Evolutionary conservation across 345 rosid genomes (phyloP), one percentile per base, ranked within the genome.

Genomic region (Pugionium dolabratum): DNA sequence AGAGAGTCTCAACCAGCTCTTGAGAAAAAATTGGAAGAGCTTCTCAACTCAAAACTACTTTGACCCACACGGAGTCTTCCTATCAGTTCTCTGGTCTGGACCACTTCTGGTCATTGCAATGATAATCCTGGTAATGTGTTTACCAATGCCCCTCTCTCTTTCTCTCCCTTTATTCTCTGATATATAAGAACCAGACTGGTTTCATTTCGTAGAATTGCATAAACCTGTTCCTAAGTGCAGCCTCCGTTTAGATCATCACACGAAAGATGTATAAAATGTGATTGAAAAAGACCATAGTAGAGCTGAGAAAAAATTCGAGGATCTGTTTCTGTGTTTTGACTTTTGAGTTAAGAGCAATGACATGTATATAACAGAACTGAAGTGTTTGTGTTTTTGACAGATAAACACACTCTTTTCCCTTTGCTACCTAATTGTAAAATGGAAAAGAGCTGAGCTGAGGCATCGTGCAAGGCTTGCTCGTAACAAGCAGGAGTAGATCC

Each of bases 381-480:
- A 18, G 37, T 36, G 35, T 51, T 55, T 27, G 35, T 33, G 44
- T 58, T 62, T 61, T 71, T 61, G 57, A 75, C 86, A 95, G 99
- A 75, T 91, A 66, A 94, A 90, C 77, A 85, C 93, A 3, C 93
- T 95, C 18, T 84, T 86, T 41, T 80, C 90, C 25, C 76, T 94
- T 53, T 88, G 99, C 77, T 74, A 79, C 78, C 64, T 88, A 61
- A 91, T 94, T 3, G 95, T 94, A 26, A 81, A 79, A 54, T 94
- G 99, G 97, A 94, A 94, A 79, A 88, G 65, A 77, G 97, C 99
- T 3, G 99, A 91, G 78, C 96, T 94, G 36, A 87, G 83, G 79
- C 96, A 94, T 74, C 91, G 88, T 0, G 91, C 97, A 49, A 85
- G 93, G 74, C 72, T 79, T 62, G 77, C 91, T 56, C 91, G 64